Base-by-base conservation (phyloP, 768 basidiomycete species). In the Tephrocybe sp. region DNA sequence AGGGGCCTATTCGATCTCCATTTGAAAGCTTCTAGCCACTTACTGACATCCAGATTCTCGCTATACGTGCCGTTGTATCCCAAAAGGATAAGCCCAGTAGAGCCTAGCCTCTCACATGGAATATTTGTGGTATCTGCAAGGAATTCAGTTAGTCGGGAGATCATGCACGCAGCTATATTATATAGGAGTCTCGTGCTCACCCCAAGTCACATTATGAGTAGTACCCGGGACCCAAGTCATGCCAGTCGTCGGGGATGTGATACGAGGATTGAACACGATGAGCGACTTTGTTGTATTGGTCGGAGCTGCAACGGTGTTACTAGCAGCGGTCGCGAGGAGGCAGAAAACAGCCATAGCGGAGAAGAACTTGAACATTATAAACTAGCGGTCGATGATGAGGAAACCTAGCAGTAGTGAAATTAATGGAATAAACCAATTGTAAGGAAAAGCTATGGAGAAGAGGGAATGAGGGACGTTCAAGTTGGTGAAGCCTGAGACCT, bases 11-110 rank as follows among this genome's bases (percentile, higher is more conserved):
- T 12, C 1, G 17, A 3, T 20, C 8, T 35, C 16, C 9, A 26
- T 30, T 31, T 7, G 9, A 40, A 35, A 16, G 22, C 10, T 26
- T 14, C 3, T 20, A 39, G 26, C n/a, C 20, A 33, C 78, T 48
- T 49, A 79, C 80, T 5, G 20, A 66, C 63, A 47, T 82, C 69
- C 58, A 82, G 60, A 56, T 82, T 71, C 55, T 83, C 80, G 47
- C 72, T 77, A 31, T 60, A 45, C 40, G 58, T 56, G 11, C 53
- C 45, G 6, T 51, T 16, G 53, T 62, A 64, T 14, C 81, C 82
- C 42, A 84, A 66, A 7, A 81, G 45, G 36, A 82, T 53, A 22
- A 59, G 20, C 16, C 79, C 68, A 3, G 61, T 67, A 26, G 64
- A 61, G 53, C 67, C 62, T 45, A 48, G 32, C 20, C 65, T 63